Evolutionary conservation across 2,329 filamentous ascomycete species (phyloP), one percentile per base, ranked within the genome.

Genomic region (Rasamsonia emersonii): DNA sequence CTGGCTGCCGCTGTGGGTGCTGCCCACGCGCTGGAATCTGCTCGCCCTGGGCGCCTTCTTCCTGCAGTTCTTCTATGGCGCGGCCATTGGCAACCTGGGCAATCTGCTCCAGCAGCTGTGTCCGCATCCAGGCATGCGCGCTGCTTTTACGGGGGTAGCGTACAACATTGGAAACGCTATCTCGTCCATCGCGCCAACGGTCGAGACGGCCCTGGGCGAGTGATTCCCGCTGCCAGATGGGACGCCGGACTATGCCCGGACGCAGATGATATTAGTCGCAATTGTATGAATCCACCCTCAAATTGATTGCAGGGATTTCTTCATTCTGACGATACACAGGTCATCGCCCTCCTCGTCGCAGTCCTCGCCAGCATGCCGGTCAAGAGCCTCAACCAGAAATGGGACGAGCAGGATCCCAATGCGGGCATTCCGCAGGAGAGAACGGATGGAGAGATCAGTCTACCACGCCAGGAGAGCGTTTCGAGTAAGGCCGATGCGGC

Each of bases 21-120:
- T 35, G 10, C 32, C 32, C 7, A 14, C 25, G 3, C 30, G 17
- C 18, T 35, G 27, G 32, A 29, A 30, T 13, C 4, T 11, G 9
- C 32, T 35, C 14, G 28, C 32, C n/a, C n/a, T 35, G 8, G 32
- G 32, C 7, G 24, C 32, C 9, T 35, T 35, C 28, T 35, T 35
- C n/a, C 20, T 35, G 5, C 16, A 35, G n/a, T 35, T 35, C 18
- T 35, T 29, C 13, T 35, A 35, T 17, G 32, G 32, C n/a, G 27
- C 28, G 7, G 23, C 32, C 16, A 35, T 35, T 15, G 32, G 32
- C 18, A 35, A 29, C 17, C 13, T 35, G 11, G 32, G 27, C 4
- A 35, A 35, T 11, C 18, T 35, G n/a, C 26, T 35, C 18, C 32
- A 35, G n/a, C 24, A 30, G 26, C 7, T 35, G 10, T 35, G 32